These are phyloP conservation scores for Berkeleyomyces basicola DNA, from an alignment of 2,329 filamentous ascomycete species.

Conservation along the genomic window DNA sequence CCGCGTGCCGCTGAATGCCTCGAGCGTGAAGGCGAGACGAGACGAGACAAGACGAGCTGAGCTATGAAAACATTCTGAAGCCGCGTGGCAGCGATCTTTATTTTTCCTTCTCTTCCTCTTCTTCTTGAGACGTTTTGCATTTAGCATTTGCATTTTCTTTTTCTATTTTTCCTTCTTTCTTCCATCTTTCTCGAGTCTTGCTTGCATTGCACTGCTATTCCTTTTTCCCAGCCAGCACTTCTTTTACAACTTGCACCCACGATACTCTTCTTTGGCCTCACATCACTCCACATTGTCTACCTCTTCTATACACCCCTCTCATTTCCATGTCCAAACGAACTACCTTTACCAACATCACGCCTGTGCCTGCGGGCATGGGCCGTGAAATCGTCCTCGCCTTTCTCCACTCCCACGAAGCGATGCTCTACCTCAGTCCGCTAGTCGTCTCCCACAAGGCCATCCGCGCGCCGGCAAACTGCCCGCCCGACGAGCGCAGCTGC, in stretches of 20 bases:
- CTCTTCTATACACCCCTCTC: background rate
- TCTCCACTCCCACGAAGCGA: conserved; percentile 60
- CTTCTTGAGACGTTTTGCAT: too few species aligned
- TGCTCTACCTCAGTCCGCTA: conserved; percentile 79
- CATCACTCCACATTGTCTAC: background rate
- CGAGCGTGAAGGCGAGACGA: background rate
- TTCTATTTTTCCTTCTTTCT: background rate
- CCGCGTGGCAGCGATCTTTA: background rate
- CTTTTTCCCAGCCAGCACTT: background rate
- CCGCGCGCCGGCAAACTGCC: conserved; percentile 47
- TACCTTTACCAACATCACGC: conserved; percentile 62
- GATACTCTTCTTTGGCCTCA: background rate
- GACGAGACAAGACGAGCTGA: too few species aligned
- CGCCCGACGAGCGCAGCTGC: conserved; percentile 50
- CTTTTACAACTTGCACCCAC: background rate
- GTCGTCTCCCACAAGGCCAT: conserved; percentile 56
- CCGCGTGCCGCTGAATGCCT: background rate
- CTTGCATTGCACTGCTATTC: background rate
- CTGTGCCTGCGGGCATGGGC: conserved; percentile 51
- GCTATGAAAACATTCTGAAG: background rate
- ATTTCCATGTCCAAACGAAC: conserved; percentile 48
- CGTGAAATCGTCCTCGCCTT: conserved; percentile 57
- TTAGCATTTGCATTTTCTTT: background rate
- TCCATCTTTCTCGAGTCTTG: background rate
- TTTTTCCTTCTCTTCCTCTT: background rate